Base-by-base conservation (phyloP, 192 early-diverging fungal species). In the Thoreauomyces humboldtii region DNA sequence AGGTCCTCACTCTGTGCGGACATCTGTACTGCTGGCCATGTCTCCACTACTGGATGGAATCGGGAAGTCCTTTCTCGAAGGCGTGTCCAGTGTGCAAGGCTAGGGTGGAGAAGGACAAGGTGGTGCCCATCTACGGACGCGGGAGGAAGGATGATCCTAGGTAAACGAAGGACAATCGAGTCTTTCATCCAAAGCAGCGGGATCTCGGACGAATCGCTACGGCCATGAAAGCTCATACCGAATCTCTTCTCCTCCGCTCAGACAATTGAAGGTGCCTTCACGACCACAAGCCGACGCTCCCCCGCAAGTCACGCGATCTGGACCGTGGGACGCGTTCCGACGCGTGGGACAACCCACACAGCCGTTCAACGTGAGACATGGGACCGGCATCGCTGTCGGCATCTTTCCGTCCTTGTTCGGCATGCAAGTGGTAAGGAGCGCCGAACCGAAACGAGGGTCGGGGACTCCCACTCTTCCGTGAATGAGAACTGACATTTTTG, bases 361-460 rank as follows among this genome's bases (percentile, higher is more conserved):
- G n/a, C n/a, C n/a, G n/a, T n/a, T n/a, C n/a, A n/a, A n/a, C n/a
- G n/a, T n/a, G n/a, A n/a, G n/a, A n/a, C 38, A 41, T 41, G 65
- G 70, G 46, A 74, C 74, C 52, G 75, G 76, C n/a, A 71, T 68
- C 43, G 77, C 65, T 79, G 90, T 77, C 29, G 91, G 82, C 7
- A 75, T 91, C 19, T 82, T 90, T 78, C 86, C 91, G 31, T 50
- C 86, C 68, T 76, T 87, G 54, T 79, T 92, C 74, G 79, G 88
- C 33, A 61, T 92, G 61, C 69, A 80, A 36, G 28, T 74, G 51
- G 61, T 66, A 55, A 17, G 70, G 62, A 19, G 27, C 24, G 42
- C n/a, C 27, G 22, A n/a, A n/a, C n/a, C n/a, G n/a, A n/a, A n/a
- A n/a, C n/a, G n/a, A n/a, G n/a, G n/a, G n/a, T n/a, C n/a, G n/a